phyloP scores from a whole-genome alignment of 1,284 basidiomycete genomes.

The Naganishia sp. region DNA sequence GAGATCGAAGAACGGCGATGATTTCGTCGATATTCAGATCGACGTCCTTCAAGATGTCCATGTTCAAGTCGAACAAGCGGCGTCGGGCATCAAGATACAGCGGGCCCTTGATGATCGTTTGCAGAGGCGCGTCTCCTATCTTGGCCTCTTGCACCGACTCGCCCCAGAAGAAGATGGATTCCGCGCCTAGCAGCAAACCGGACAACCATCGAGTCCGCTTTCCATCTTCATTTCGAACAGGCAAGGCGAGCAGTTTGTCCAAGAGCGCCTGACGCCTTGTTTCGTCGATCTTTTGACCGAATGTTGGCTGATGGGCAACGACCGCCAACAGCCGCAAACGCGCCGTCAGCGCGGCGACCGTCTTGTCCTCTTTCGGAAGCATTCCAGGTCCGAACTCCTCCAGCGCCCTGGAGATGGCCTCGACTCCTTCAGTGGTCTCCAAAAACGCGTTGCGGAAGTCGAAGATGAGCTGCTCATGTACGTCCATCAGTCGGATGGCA shows the following conservation, averaged over 20 bases:
- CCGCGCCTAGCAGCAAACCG: conserved; percentile 74
- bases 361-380: conserved; percentile 57
- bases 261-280: conserved; percentile 1
- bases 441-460: conserved; percentile 81
- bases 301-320: conserved; percentile 61
- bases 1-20: conserved; percentile 72
- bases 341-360: conserved; percentile 63
- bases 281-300: conserved; percentile 56
- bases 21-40: conserved; percentile 73
- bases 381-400: conserved; percentile 12
- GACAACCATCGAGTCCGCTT: conserved; percentile 77
- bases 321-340: conserved; percentile 83
- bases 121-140: conserved; percentile 31
- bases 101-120: conserved; percentile 60
- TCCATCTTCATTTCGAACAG: conserved; percentile 32
- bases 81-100: conserved; percentile 63
- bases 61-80: conserved; percentile 70
- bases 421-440: conserved; percentile 47
- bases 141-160: conserved; percentile 67
- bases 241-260: conserved; percentile 27
- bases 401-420: conserved; percentile 37
- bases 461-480: conserved; percentile 82
- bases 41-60: conserved; percentile 65
- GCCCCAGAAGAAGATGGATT: conserved; percentile 73
- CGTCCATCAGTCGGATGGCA: conserved; percentile 67